These are phyloP conservation scores for Saksenaea vasiformis DNA, from an alignment of 371 early-diverging fungal species.

Conservation along the genomic window DNA sequence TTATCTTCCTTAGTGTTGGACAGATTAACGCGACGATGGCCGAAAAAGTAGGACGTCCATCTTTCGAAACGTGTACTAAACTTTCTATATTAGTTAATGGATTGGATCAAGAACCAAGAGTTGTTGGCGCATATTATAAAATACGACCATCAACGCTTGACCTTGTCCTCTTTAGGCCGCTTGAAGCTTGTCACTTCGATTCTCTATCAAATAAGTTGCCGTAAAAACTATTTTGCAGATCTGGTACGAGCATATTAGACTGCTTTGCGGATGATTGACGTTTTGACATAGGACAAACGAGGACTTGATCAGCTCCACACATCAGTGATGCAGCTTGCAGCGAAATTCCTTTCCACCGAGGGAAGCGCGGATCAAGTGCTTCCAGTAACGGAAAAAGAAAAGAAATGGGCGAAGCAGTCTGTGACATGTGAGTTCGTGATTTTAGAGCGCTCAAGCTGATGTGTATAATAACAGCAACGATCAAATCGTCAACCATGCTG, in stretches of 20 bases:
- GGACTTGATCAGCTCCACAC: slow-evolving; percentile 10
- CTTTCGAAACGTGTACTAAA: background rate
- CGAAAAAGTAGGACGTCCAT: slow-evolving; percentile 23
- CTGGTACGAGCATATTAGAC: too few relatives aligned
- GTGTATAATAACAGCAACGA: slow-evolving; percentile 18
- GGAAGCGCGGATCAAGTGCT: slow-evolving; percentile 17
- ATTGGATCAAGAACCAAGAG: slow-evolving; percentile 51
- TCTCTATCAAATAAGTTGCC: slow-evolving; percentile 45
- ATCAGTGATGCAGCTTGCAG: slow-evolving; percentile 13
- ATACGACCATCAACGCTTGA: slow-evolving; percentile 36
- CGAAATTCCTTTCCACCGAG: slow-evolving; percentile 18
- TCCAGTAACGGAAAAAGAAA: slow-evolving; percentile 7
- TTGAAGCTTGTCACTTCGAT: slow-evolving; percentile 43
- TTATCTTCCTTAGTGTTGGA: slow-evolving; percentile 46
- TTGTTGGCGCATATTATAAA: slow-evolving; percentile 56
- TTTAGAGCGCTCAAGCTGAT: background rate
- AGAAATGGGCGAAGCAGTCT: slow-evolving; percentile 10
- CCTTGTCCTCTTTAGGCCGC: slow-evolving; percentile 48
- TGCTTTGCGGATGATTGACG: too few relatives aligned
- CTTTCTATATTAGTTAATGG: slow-evolving; percentile 31
- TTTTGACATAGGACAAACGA: slow-evolving; percentile 5
- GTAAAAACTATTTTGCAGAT: slow-evolving; percentile 24
- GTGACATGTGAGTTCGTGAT: slow-evolving; percentile 11
- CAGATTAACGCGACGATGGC: slow-evolving; percentile 43
- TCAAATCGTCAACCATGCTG: slow-evolving; percentile 18